phyloP scores from a whole-genome alignment of 2,329 filamentous ascomycete species.

The Pestalotiopsis sp. region DNA sequence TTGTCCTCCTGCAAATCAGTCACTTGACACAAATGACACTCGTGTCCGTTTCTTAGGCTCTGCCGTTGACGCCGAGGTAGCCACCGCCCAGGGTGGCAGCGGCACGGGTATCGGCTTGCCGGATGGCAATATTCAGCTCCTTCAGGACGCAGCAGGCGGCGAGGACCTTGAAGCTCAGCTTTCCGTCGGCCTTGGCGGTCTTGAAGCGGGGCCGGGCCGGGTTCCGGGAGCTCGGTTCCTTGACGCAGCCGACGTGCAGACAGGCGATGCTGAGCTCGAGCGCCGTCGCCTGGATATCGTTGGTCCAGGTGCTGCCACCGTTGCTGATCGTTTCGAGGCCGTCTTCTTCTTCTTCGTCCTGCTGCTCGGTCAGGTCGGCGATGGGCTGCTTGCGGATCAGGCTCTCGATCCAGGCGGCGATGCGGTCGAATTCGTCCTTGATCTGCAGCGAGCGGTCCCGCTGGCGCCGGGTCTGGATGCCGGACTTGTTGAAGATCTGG shows the following conservation, averaged over 20 bases:
- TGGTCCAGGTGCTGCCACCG: conserved; percentile 1
- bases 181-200: conserved; percentile 19
- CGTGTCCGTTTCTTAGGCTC: not conserved
- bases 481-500: conserved; percentile 50
- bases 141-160: conserved; percentile 30
- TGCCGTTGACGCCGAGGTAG: conserved; percentile 20
- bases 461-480: conserved; percentile 51
- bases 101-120: conserved; percentile 19
- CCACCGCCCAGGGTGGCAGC: conserved; percentile 18
- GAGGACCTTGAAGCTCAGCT: conserved; percentile 33
- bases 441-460: conserved; percentile 54
- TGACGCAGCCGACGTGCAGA: conserved; percentile 22
- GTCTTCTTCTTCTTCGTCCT: conserved; percentile 14
- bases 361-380: conserved; percentile 12
- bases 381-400: conserved; percentile 34
- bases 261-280: conserved; percentile 34
- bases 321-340: not conserved
- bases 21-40: too few species aligned
- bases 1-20: too few species aligned
- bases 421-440: conserved; percentile 52
- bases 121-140: conserved; percentile 28
- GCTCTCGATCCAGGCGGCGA: conserved; percentile 42
- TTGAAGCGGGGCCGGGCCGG: not conserved
- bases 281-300: conserved; percentile 11
- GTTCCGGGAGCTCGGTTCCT: not conserved